Evolutionary conservation across 2,329 filamentous ascomycete species (phyloP), one percentile per base, ranked within the genome.

Genomic region (Calonectria montana): DNA sequence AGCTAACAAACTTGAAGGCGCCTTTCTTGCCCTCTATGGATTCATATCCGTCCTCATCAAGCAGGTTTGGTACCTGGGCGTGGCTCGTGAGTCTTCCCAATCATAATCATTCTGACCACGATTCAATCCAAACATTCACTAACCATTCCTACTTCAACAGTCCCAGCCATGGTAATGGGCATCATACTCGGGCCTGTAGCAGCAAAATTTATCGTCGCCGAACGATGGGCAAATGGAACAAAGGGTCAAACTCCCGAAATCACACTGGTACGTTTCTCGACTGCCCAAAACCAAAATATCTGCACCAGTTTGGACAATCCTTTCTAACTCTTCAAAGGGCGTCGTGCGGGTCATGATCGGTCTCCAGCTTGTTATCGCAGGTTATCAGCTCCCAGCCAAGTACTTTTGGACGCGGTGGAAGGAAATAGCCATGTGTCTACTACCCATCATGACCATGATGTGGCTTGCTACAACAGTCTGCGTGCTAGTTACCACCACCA

Each of bases 381-480:
- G 90, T 29, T 92, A 89, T 74, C 89, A 92, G 76, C 82, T 92
- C 1, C 91, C 90, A 0, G 88, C 88, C 50, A 88, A 86, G 76
- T 92, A 92, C 78, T 82, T 87, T 47, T 79, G 80, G 68, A 77
- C 80, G 2, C 86, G 86, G 2, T 88, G 86, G 82, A 88, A 86
- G 68, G 89, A 90, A 68, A 86, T 92, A 80, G 79, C 84, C 5
- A 84, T 91, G 10, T 88, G 87, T 50, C 82, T 92, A 7, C 75
- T 92, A 8, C 90, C 90, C 2, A 83, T 91, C 73, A 92, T 91
- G 90, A 88, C 89, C 1, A 81, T 91, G 64, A 91, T 91, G 86
- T 92, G 91, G 90, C 78, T 92, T 8, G 85, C 83, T 74, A 91
- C 90, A 0, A 89, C 88, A 0, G 82, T 86, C 2, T 91, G 90